These are phyloP conservation scores for Vaccinium macrocarpon DNA, from an alignment of 148 eudicot species.

Conservation along the genomic window DNA sequence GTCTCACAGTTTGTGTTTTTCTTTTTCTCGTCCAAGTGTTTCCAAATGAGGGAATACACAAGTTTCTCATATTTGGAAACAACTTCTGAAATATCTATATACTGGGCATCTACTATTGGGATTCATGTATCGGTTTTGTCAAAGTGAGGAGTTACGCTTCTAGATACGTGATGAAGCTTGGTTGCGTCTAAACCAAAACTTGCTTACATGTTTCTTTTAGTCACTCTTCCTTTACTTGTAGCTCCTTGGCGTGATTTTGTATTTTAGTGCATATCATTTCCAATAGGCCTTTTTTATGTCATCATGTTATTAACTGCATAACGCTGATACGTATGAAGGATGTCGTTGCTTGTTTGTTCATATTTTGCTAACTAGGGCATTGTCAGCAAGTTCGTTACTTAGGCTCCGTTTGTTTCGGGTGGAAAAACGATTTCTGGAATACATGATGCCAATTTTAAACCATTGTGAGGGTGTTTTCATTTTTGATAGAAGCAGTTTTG, in stretches of 20 bases:
- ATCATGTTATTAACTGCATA: conserved; percentile 4
- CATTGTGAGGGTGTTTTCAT: neutral
- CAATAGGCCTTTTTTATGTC: neutral
- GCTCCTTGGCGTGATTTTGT: neutral
- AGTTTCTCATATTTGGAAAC: neutral
- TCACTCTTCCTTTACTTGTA: neutral
- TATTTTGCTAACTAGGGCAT: neutral
- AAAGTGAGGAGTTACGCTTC: neutral
- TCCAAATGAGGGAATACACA: neutral
- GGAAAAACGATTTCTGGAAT: neutral
- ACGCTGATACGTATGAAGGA: neutral
- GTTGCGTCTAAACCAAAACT: conserved; percentile 5
- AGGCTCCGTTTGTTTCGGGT: too few species aligned
- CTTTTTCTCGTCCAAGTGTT: neutral
- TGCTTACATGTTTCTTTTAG: neutral
- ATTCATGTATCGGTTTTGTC: neutral
- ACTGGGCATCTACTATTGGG: neutral
- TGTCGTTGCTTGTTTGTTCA: neutral
- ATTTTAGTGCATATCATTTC: neutral
- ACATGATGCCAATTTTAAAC: neutral
- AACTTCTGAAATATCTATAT: neutral
- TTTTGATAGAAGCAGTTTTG: neutral
- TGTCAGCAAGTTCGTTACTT: neutral
- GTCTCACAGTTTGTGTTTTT: neutral
- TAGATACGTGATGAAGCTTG: neutral